Evolutionary conservation across 805 yeast species (phyloP).

Genomic region (Hanseniaspora clermontiae): DNA sequence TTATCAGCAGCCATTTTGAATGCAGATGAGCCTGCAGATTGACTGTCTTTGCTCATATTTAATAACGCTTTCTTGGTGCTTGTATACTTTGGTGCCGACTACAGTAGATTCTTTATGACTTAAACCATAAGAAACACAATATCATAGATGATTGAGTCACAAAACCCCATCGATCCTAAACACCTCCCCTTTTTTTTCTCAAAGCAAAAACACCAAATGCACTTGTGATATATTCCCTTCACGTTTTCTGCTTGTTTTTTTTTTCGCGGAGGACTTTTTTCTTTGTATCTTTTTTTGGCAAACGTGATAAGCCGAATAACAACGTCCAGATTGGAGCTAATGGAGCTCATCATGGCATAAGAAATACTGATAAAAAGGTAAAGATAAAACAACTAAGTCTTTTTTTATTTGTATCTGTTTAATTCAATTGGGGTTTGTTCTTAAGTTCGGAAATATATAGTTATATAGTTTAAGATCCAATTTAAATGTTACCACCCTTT

Average conservation of each 20-base stretch:
- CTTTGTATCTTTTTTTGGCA: neutral
- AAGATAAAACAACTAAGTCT: too few species aligned
- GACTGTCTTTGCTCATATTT: neutral
- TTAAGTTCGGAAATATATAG: slow-evolving; percentile 8
- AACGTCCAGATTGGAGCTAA: neutral
- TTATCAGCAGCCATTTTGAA: slow-evolving; percentile 4
- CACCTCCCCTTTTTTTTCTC: neutral
- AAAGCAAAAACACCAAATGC: too few species aligned
- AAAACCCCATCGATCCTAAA: neutral
- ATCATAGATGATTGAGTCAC: neutral
- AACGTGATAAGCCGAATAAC: neutral
- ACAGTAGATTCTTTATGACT: neutral
- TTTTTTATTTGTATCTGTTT: neutral
- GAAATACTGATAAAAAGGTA: too few species aligned
- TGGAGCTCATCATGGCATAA: too few species aligned
- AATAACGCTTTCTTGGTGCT: too few species aligned
- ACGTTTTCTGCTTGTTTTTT: too few species aligned
- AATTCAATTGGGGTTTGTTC: slow-evolving; percentile 6
- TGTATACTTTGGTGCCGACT: too few species aligned
- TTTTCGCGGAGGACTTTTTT: neutral
- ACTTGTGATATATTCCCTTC: too few species aligned
- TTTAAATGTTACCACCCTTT: slow-evolving; percentile 93
- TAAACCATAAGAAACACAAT: too few species aligned
- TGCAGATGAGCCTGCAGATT: neutral
- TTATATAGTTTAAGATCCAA: slow-evolving; percentile 17